phyloP scores from a whole-genome alignment of 2,329 filamentous ascomycete genomes.

The Talaromyces sp. region DNA sequence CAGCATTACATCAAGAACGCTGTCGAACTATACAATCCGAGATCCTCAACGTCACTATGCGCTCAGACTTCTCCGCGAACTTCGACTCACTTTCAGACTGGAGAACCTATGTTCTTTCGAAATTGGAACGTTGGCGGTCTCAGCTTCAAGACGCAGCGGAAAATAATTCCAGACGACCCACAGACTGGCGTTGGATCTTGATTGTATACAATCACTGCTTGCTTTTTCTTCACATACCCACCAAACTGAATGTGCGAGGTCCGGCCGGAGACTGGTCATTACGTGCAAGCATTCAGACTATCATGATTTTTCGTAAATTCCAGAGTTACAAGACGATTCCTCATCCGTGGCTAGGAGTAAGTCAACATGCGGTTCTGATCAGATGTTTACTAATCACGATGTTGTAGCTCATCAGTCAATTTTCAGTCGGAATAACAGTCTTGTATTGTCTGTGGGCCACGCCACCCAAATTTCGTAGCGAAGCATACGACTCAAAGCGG shows the following conservation, averaged over 20 bases:
- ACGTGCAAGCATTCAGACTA: constrained; percentile 1
- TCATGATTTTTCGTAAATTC: constrained; percentile 2
- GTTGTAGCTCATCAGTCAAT: background rate
- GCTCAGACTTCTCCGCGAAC: background rate
- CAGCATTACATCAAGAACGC: constrained; percentile 4
- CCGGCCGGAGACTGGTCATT: constrained; percentile 6
- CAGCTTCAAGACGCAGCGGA: constrained; percentile 6
- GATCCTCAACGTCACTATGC: constrained; percentile 7
- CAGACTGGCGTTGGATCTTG: constrained; percentile 5
- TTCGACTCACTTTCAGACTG: constrained; percentile 5
- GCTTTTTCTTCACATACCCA: background rate
- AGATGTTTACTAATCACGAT: background rate
- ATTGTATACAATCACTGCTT: constrained; percentile 2
- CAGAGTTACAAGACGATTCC: constrained; percentile 1
- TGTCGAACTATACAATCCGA: constrained; percentile 7
- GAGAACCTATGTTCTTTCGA: background rate
- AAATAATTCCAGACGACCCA: background rate
- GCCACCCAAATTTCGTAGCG: background rate
- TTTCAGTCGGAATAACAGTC: background rate
- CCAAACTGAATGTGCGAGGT: background rate
- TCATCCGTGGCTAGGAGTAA: constrained; percentile 8
- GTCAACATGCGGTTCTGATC: background rate
- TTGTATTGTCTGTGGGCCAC: background rate
- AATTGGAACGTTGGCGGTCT: constrained; percentile 1
- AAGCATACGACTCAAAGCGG: constrained; percentile 3